A percentile compares a stretch with the other conserved stretches of the same genome.
phyloP scores from a whole-genome alignment of 2,329 filamentous ascomycete genomes.

The Aspergillus fumigatus region DNA sequence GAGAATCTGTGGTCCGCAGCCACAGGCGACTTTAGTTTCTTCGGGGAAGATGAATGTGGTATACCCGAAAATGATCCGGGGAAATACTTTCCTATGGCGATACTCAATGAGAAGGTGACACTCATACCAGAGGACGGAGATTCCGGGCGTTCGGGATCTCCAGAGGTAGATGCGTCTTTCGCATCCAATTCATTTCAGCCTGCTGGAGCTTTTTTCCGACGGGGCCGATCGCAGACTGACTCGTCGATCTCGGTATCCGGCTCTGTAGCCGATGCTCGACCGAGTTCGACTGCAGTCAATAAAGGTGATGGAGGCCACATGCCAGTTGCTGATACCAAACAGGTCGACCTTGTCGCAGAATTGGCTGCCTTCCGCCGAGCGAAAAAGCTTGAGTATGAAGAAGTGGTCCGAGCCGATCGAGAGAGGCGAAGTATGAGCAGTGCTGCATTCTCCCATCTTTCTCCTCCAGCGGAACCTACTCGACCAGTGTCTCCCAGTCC shows the following conservation, averaged over 20 bases:
- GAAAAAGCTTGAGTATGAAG: constrained; percentile 48
- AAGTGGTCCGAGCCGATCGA: constrained; percentile 22
- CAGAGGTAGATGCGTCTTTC: constrained; percentile 10
- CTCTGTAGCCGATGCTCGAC: neutral
- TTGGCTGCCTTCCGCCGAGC: constrained; percentile 52
- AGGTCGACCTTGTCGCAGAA: constrained; percentile 50
- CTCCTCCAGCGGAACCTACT: constrained; percentile 6
- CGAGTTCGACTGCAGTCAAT: neutral
- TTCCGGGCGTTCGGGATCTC: constrained; percentile 11
- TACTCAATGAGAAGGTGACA: constrained; percentile 42
- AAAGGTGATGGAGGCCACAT: neutral
- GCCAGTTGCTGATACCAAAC: constrained; percentile 11
- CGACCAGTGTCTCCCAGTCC: constrained; percentile 12
- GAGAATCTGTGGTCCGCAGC: constrained; percentile 58
- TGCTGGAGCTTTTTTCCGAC: neutral
- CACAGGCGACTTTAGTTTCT: constrained; percentile 58
- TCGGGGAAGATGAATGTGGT: constrained; percentile 54
- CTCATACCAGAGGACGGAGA: constrained; percentile 34
- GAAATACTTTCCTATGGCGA: constrained; percentile 41
- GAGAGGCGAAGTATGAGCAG: constrained; percentile 24
- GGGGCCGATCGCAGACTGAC: neutral
- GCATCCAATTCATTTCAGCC: constrained; percentile 9
- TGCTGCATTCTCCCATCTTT: constrained; percentile 12
- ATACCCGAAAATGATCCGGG: constrained; percentile 44
- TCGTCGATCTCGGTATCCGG: constrained; percentile 1